Base-by-base conservation (phyloP, 331 rosid genomes). In the Acacia pycnantha region DNA sequence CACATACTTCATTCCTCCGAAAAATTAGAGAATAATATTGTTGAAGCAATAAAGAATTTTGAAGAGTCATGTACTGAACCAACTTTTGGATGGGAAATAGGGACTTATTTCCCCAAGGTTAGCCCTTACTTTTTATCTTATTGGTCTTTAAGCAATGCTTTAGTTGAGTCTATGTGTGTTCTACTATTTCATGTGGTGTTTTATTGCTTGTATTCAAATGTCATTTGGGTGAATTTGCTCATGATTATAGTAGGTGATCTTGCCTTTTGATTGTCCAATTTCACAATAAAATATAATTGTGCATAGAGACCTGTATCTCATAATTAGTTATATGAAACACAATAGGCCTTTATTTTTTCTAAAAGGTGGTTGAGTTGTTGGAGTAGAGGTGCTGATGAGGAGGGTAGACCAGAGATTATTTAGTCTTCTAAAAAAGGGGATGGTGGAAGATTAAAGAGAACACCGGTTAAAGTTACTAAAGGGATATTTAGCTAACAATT, bases 11-110 rank as follows among this genome's bases (percentile, higher is more conserved):
- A 70, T 19, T 21, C 51, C 41, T 84, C 91, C 5, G 71, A 59
- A 14, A 74, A 61, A 3, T 85, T 91, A 40, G 79, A 73, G 43
- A 84, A 76, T 22, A 82, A 85, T 12, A 90, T 93, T 37, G 76
- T 21, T 19, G 11, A 4, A 15, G 82, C 94, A 5, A 0, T 85
- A 22, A 24, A 56, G 3, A 59, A 62, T 58, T 89, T 88, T 77
- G 53, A 86, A 54, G 67, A 35, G 62, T 75, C 84, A 81, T 75
- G 88, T 31, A 50, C 22, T 4, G 84, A 91, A 67, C 77, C 85
- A 44, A 90, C 92, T 54, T 91, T 83, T 73, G 97, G 94, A 69
- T 91, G 97, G 94, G 88, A 93, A 13, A 78, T 86, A 5, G 90
- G 88, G 78, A 80, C 87, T 21, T 77, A 85, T 31, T 89, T 86